phyloP scores from a whole-genome alignment of 306 rosid species.

The Begonia fuchsioides region DNA sequence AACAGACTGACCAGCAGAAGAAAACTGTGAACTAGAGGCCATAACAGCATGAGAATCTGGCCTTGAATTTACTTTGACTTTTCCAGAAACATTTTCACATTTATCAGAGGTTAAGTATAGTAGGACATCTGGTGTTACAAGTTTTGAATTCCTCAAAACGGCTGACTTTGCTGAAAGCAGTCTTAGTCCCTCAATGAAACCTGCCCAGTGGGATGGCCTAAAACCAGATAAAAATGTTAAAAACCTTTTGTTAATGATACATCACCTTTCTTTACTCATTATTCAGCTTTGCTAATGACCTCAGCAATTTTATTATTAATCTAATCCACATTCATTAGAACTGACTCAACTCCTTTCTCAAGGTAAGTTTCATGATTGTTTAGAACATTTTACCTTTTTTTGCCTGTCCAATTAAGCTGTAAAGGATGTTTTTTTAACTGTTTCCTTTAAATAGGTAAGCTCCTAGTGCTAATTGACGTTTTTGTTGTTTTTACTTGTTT shows the following conservation, averaged over 20 bases:
- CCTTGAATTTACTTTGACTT: slow-evolving; percentile 34
- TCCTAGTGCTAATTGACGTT: too few relatives aligned
- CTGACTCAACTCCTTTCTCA: too few relatives aligned
- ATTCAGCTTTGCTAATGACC: too few relatives aligned
- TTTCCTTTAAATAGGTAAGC: too few relatives aligned
- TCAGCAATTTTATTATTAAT: too few relatives aligned
- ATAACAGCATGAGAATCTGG: slow-evolving; percentile 35
- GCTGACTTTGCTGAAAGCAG: slow-evolving; percentile 53
- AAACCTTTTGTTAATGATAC: background rate
- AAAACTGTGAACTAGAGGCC: slow-evolving; percentile 31
- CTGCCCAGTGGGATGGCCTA: slow-evolving; percentile 71
- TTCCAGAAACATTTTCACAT: slow-evolving; percentile 22
- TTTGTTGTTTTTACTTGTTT: too few relatives aligned
- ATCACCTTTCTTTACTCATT: too few relatives aligned
- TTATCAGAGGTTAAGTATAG: slow-evolving; percentile 40
- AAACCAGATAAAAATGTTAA: slow-evolving; percentile 11
- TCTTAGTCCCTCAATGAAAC: slow-evolving; percentile 44
- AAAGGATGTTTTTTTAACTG: too few relatives aligned
- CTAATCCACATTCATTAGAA: too few relatives aligned
- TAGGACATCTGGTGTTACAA: slow-evolving; percentile 41
- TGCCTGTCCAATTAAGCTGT: too few relatives aligned
- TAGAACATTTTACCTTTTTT: too few relatives aligned
- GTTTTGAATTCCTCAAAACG: slow-evolving; percentile 43
- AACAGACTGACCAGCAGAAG: slow-evolving; percentile 36
- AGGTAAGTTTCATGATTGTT: too few relatives aligned